phyloP scores from a whole-genome alignment of 305 asterid species.

The Fraxinus sp. region DNA sequence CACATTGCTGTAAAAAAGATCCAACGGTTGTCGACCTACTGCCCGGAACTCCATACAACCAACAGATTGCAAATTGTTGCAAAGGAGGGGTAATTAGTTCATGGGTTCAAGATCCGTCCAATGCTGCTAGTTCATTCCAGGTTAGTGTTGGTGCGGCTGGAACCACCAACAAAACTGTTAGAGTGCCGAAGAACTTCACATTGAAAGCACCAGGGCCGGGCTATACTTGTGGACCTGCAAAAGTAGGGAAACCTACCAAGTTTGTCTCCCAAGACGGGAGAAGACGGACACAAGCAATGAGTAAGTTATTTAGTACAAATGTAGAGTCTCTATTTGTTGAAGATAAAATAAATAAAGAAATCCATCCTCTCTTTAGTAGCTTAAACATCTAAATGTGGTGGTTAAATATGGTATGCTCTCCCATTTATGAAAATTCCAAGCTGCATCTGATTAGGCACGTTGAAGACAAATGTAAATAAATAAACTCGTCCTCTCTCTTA shows the following conservation, averaged over 20 bases:
- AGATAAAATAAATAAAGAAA: not conserved
- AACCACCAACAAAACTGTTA: slow-evolving; percentile 55
- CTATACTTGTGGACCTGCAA: slow-evolving; percentile 65
- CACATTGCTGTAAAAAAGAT: slow-evolving; percentile 64
- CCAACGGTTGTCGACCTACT: slow-evolving; percentile 51
- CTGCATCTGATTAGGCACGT: not conserved
- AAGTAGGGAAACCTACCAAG: slow-evolving; percentile 48
- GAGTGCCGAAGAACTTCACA: slow-evolving; percentile 56
- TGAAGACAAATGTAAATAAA: not conserved
- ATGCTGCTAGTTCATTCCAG: slow-evolving; percentile 56
- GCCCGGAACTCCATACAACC: slow-evolving; percentile 57
- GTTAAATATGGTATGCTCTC: not conserved
- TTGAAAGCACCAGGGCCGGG: slow-evolving; percentile 63
- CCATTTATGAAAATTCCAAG: not conserved
- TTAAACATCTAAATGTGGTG: not conserved
- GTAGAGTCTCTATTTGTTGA: not conserved
- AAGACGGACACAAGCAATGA: slow-evolving; percentile 63
- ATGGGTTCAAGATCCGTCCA: slow-evolving; percentile 52
- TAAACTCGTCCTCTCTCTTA: not conserved
- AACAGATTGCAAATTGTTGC: slow-evolving; percentile 60
- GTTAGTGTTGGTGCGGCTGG: slow-evolving; percentile 58
- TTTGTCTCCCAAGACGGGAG: slow-evolving; percentile 46
- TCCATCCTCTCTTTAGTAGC: not conserved
- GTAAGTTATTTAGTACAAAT: slow-evolving; percentile 31
- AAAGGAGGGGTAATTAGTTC: slow-evolving; percentile 59